Percentiles rank a stretch among this genome's conserved stretches.
Conservation (phyloP, 768 basidiomycete species). For the Boletus reticuloceps region DNA sequence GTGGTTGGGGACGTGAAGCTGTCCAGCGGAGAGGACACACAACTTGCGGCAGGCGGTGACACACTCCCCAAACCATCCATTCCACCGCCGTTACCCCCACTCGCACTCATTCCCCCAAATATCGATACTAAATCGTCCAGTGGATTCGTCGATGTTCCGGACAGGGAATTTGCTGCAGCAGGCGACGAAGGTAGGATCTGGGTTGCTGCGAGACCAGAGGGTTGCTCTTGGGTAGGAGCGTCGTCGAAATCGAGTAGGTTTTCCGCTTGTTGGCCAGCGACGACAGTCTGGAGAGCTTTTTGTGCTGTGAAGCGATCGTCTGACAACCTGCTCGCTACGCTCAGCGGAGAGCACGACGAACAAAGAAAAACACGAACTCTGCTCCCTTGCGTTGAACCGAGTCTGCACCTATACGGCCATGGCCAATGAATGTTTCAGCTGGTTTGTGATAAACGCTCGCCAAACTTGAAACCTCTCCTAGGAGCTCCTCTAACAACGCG, state of each 20-base stretch:
- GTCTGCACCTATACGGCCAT: slow-evolving; percentile 84
- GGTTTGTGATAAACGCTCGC: slow-evolving; percentile 99
- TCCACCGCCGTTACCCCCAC: slow-evolving; percentile 12
- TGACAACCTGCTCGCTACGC: slow-evolving; percentile 37
- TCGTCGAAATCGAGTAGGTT: slow-evolving; percentile 95
- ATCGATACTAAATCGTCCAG: slow-evolving; percentile 93
- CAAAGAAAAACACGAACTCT: slow-evolving; percentile 45
- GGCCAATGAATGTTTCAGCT: slow-evolving; percentile 91
- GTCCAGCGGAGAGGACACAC: slow-evolving; percentile 20
- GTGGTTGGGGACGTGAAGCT: slow-evolving; percentile 14
- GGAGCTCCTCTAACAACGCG: slow-evolving; percentile 84
- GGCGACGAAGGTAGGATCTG: slow-evolving; percentile 68
- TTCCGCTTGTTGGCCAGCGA: slow-evolving; percentile 88
- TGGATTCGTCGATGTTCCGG: slow-evolving; percentile 83
- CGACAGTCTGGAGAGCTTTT: slow-evolving; percentile 87
- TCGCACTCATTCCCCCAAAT: slow-evolving; percentile 59
- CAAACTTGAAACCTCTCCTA: slow-evolving; percentile 84
- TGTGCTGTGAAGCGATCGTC: slow-evolving; percentile 74
- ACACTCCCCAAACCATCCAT: slow-evolving; percentile 15
- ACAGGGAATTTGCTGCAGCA: slow-evolving; percentile 69
- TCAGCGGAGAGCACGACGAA: slow-evolving; percentile 2
- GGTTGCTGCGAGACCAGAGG: slow-evolving; percentile 77
- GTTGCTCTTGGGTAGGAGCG: slow-evolving; percentile 52
- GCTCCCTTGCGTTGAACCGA: slow-evolving; percentile 61
- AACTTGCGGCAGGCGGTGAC: slow-evolving; percentile 4